Conservation (phyloP, 768 basidiomycete species). For the Podaxis mareebaensis region DNA sequence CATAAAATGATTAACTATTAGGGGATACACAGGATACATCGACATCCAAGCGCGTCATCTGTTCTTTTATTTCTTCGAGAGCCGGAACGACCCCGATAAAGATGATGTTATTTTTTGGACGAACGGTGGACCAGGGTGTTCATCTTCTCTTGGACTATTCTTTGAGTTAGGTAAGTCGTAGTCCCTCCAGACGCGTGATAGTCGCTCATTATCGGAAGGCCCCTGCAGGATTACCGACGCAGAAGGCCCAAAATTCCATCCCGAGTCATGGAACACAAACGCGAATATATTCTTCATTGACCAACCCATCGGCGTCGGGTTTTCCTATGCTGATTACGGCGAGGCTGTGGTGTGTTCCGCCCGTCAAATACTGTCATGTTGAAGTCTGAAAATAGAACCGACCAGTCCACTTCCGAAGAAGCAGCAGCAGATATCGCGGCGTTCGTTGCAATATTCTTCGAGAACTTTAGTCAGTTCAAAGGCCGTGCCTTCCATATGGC, state of each 20-base stretch:
- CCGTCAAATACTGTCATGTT: not conserved
- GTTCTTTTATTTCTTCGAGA: slow-evolving; percentile 83
- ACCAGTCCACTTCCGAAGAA: slow-evolving; percentile 72
- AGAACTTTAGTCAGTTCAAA: slow-evolving; percentile 71
- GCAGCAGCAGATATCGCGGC: slow-evolving; percentile 76
- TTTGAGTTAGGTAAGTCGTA: slow-evolving; percentile 50
- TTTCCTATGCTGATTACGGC: slow-evolving; percentile 67
- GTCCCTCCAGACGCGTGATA: not conserved
- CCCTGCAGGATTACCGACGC: slow-evolving; percentile 66
- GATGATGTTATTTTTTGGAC: slow-evolving; percentile 69
- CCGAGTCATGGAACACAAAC: slow-evolving; percentile 70
- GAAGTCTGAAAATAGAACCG: not conserved
- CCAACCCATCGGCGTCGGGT: slow-evolving; percentile 62
- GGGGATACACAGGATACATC: slow-evolving; percentile 55
- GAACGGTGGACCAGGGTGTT: slow-evolving; percentile 47
- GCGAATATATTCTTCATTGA: slow-evolving; percentile 67
- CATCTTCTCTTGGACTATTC: slow-evolving; percentile 58
- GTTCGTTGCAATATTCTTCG: slow-evolving; percentile 78
- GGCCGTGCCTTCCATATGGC: slow-evolving; percentile 71
- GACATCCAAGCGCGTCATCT: slow-evolving; percentile 63
- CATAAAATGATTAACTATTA: not conserved
- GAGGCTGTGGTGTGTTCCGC: slow-evolving; percentile 50
- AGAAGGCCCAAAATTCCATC: slow-evolving; percentile 54
- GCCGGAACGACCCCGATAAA: slow-evolving; percentile 56
- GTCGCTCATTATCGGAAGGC: slow-evolving; percentile 30